phyloP scores from a whole-genome alignment of 768 basidiomycete genomes.

The Macrolepiota fuliginosa region DNA sequence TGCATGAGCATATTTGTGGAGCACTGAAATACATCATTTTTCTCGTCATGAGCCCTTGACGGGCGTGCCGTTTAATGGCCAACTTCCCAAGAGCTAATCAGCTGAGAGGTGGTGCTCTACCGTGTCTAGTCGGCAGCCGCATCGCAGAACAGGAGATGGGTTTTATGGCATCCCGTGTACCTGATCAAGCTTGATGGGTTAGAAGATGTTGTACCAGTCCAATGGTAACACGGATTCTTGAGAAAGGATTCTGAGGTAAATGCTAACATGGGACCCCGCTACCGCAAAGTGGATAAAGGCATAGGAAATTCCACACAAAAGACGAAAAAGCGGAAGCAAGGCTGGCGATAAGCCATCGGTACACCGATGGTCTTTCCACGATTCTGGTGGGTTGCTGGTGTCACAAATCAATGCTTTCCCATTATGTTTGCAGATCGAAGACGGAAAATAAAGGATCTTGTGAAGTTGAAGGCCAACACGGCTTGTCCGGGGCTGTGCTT shows the following conservation, averaged over 20 bases:
- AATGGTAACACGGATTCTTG: background rate
- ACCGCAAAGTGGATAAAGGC: background rate
- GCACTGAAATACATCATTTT: background rate
- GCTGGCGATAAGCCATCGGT: background rate
- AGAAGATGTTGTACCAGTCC: background rate
- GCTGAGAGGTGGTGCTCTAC: background rate
- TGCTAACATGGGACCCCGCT: background rate
- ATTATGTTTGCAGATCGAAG: background rate
- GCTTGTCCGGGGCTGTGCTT: conserved; percentile 4
- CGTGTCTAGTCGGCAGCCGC: background rate
- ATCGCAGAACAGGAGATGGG: background rate
- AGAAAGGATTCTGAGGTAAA: background rate
- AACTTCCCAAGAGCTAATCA: conserved; percentile 4
- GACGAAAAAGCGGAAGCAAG: background rate
- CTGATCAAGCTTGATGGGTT: background rate
- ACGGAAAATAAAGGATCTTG: background rate
- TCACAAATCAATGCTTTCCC: background rate
- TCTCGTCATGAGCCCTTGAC: background rate
- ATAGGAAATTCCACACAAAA: too few relatives aligned
- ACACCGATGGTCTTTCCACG: background rate
- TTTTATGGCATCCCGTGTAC: conserved; percentile 5
- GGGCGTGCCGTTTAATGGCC: background rate
- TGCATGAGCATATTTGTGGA: background rate
- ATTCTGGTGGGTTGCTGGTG: background rate
- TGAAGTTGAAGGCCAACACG: background rate